Percentiles rank a stretch among this genome's conserved stretches.
phyloP scores from a whole-genome alignment of 1,284 basidiomycete genomes.

The Ceratobasidium sp. region DNA sequence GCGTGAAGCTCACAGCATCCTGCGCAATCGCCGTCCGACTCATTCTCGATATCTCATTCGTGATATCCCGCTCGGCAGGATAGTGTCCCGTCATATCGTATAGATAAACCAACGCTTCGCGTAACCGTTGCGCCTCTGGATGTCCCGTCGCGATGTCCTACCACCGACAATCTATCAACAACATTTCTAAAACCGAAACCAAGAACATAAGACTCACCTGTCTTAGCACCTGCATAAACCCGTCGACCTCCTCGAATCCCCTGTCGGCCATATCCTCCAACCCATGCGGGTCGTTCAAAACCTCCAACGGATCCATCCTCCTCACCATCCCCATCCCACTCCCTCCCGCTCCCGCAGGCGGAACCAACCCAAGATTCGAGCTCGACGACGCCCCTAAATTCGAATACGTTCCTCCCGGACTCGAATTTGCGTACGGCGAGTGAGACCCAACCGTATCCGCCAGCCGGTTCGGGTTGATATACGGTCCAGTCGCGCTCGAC shows the following conservation, averaged over 20 bases:
- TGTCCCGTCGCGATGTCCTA: conserved; percentile 35
- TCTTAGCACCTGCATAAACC: conserved; percentile 34
- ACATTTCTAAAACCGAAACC: background rate
- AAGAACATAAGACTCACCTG: conserved; percentile 18
- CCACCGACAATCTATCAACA: background rate
- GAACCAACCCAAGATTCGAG: background rate
- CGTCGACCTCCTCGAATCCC: conserved; percentile 29
- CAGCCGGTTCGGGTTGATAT: conserved; percentile 22
- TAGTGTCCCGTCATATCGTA: conserved; percentile 39
- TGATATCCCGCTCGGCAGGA: conserved; percentile 38
- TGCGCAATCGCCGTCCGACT: conserved; percentile 26
- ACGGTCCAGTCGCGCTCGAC: conserved; percentile 1
- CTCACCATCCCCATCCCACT: conserved; percentile 4
- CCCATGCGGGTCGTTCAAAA: conserved; percentile 31
- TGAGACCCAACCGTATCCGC: conserved; percentile 17
- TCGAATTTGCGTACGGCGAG: conserved; percentile 8
- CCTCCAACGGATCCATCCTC: conserved; percentile 13
- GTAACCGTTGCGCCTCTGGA: conserved; percentile 27
- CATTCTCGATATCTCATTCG: conserved; percentile 34
- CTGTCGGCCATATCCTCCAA: conserved; percentile 19
- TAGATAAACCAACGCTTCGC: conserved; percentile 31
- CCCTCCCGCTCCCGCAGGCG: background rate
- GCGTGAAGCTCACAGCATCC: conserved; percentile 36
- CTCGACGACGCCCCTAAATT: background rate
- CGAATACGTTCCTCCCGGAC: conserved; percentile 14